Percentiles rank a stretch among this genome's conserved stretches.
Evolutionary conservation across 441 rosid genomes (phyloP).

Genomic region (Erodium trifolium): DNA sequence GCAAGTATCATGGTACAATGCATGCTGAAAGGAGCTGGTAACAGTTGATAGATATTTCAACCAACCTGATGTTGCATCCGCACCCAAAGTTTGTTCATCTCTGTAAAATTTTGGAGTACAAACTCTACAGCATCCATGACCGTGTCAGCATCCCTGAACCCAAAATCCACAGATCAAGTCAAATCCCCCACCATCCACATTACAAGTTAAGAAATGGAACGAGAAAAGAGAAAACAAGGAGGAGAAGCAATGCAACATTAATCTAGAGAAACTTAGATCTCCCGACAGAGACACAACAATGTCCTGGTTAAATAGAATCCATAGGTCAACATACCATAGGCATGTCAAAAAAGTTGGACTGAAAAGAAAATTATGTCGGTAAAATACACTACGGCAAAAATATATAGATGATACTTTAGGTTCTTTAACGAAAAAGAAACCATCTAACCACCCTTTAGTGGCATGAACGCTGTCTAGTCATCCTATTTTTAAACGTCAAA

Average conservation of each 20-base stretch:
- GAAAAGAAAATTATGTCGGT: background rate
- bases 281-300: background rate
- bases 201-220: constrained; percentile 3
- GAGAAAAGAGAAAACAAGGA: background rate
- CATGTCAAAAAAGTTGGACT: background rate
- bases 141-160: constrained; percentile 65
- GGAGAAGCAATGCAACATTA: background rate
- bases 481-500: too few relatives aligned
- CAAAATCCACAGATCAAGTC: constrained; percentile 12
- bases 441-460: background rate
- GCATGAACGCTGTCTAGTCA: background rate
- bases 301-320: background rate
- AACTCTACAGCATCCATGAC: constrained; percentile 67
- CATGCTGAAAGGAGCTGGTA: constrained; percentile 38
- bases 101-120: constrained; percentile 69
- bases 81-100: constrained; percentile 88
- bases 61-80: constrained; percentile 91
- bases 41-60: constrained; percentile 34
- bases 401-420: background rate
- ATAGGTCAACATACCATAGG: background rate
- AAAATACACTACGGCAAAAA: background rate
- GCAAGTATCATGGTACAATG: constrained; percentile 38
- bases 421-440: background rate
- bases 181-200: constrained; percentile 3
- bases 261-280: background rate